These are phyloP conservation scores for Epithemia pelagica DNA, from an alignment of 108 stramenopile genomes.

Conservation along the genomic window DNA sequence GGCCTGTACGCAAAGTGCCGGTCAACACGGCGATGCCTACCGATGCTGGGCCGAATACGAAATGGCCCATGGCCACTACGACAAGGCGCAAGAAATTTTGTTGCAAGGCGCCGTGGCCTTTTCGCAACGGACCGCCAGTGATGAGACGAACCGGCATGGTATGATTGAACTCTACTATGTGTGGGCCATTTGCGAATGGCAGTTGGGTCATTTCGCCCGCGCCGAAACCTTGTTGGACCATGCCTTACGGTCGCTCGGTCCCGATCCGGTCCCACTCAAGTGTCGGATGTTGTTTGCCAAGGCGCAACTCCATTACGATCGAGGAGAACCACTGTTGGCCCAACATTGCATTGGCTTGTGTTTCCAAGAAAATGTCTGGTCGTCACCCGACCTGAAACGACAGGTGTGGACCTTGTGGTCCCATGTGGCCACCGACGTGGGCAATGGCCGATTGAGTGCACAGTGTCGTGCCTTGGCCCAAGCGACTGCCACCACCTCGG, in stretches of 20 bases:
- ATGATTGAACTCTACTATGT: constrained; percentile 47
- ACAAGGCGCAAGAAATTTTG: constrained; percentile 46
- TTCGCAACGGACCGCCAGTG: constrained; percentile 10
- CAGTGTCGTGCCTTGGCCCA: neutral
- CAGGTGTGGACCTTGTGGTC: constrained; percentile 68
- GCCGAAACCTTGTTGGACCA: constrained; percentile 64
- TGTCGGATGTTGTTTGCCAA: constrained; percentile 60
- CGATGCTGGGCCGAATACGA: constrained; percentile 57
- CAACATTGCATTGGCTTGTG: constrained; percentile 71
- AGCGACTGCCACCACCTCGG: no score
- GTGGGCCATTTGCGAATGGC: constrained; percentile 75
- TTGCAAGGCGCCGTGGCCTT: constrained; percentile 46
- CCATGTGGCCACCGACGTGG: constrained; percentile 47
- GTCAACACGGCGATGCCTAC: constrained; percentile 47
- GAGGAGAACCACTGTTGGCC: constrained; percentile 50
- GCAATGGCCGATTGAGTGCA: constrained; percentile 31
- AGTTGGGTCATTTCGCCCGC: constrained; percentile 40
- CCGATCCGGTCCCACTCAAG: constrained; percentile 32
- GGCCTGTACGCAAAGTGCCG: constrained; percentile 35
- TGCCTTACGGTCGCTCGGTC: constrained; percentile 44
- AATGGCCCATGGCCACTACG: constrained; percentile 44
- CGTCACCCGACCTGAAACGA: constrained; percentile 36
- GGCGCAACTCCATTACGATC: constrained; percentile 39
- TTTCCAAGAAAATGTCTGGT: constrained; percentile 50
- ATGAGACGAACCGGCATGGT: constrained; percentile 15